Evolutionary conservation across 2,329 filamentous ascomycete genomes (phyloP), one percentile per base, ranked within the genome.

Genomic region (Corynespora cassiicola): DNA sequence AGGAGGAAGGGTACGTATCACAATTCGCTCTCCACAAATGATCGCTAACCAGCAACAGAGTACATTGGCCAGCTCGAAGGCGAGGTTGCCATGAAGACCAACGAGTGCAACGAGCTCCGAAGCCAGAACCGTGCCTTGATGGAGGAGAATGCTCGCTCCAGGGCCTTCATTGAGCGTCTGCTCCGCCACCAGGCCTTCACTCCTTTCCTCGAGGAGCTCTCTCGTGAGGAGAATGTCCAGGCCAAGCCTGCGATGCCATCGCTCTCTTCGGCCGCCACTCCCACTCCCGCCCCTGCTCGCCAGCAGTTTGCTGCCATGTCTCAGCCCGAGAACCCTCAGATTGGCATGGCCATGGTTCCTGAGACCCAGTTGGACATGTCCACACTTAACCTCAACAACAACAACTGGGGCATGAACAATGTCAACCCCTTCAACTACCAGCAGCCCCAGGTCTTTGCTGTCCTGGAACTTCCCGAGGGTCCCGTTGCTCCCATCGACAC

Each of bases 51-150:
- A 39, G 10, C 19, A 17, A 26, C 60, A 97, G 94, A 97, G 80
- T 97, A 97, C 76, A 97, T 99, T 64, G 82, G 84, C 48, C 91
- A 97, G 70, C 87, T 99, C 11, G 94, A 99, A 75, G 78, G 81
- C 47, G 92, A 97, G 69, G 87, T 96, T 56, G 86, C 89, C 37
- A 78, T 77, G 61, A 95, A 94, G 74, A 84, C 86, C 25, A 87
- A 85, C 51, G 92, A 97, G 75, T 86, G 87, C 54, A 86, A 86
- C 50, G 87, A 90, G 29, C 80, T 96, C 21, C 86, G 88, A 47
- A 73, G 79, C 22, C 85, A 95, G 70, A 97, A 96, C 76, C 81
- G 83, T 31, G 84, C 87, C 23, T 79, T 99, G 12, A 75, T 83
- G 53, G 88, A 95, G 30, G 90, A 96, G 76, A 95, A 95, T 72